phyloP scores from a whole-genome alignment of 306 rosid genomes.

The Ceratonia siliqua region DNA sequence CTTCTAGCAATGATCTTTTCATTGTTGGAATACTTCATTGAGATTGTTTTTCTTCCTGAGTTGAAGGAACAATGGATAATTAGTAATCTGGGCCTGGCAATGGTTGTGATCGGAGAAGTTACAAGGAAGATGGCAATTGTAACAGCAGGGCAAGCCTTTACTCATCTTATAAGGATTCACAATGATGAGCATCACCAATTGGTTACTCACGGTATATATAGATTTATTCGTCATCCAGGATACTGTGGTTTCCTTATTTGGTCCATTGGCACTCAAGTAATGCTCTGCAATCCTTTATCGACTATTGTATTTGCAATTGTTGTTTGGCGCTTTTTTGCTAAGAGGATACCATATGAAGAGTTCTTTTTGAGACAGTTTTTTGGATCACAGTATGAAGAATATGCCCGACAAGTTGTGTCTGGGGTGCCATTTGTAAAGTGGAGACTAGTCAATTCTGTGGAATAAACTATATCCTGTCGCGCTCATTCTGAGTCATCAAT shows the following conservation, averaged over 20 bases:
- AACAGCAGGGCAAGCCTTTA: slow-evolving; percentile 79
- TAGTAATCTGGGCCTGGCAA: slow-evolving; percentile 61
- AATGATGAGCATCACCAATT: slow-evolving; percentile 60
- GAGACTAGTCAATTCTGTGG: slow-evolving; percentile 8
- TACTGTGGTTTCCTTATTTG: slow-evolving; percentile 82
- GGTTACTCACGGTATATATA: slow-evolving; percentile 74
- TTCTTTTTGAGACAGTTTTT: slow-evolving; percentile 72
- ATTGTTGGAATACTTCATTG: slow-evolving; percentile 66
- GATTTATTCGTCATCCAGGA: slow-evolving; percentile 79
- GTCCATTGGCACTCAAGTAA: slow-evolving; percentile 89
- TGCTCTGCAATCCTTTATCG: slow-evolving; percentile 93
- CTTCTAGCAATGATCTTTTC: slow-evolving; percentile 72
- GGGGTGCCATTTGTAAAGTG: slow-evolving; percentile 84
- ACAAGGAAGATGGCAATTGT: slow-evolving; percentile 68
- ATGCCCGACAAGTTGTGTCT: slow-evolving; percentile 59
- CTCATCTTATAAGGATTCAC: slow-evolving; percentile 67
- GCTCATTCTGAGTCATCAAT: not conserved
- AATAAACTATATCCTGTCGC: slow-evolving; percentile 22
- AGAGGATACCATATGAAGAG: slow-evolving; percentile 78
- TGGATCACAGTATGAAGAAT: slow-evolving; percentile 60
- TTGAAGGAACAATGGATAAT: slow-evolving; percentile 73
- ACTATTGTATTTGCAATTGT: slow-evolving; percentile 61
- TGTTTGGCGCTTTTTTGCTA: slow-evolving; percentile 66
- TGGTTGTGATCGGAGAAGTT: slow-evolving; percentile 74
- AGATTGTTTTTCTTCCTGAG: slow-evolving; percentile 58